Base-by-base conservation (phyloP, 306 rosid species). In the Datisca glomerata region DNA sequence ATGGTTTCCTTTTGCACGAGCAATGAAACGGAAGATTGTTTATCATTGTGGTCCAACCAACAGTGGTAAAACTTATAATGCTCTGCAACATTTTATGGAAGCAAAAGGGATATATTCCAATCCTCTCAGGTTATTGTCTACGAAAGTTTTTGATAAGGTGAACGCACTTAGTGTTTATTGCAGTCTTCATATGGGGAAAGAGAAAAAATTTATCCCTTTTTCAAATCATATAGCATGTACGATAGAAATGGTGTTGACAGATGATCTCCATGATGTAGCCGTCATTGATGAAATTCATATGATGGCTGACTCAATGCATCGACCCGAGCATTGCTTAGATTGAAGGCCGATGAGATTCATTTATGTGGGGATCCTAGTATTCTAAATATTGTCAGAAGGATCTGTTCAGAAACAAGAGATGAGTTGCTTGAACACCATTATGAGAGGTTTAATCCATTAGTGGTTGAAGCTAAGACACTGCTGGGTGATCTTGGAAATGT, bases 41-140 rank as follows among this genome's bases (percentile, higher is more conserved):
- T 87, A 83, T 64, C 97, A 87, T 42, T 83, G 93, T 48, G 97
- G 97, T 19, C 97, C 97, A 7, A 87, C 94, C n/a, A 87, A 82
- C 51, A 87, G 97, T 43, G 94, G 94, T 46, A 87, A 87, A 45
- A 87, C 94, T 1, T 87, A 79, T 61, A 87, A 87, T 63, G 96
- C 94, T 43, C 57, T 87, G 70, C 94, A 82, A 21, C 61, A 80
- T 27, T 87, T 71, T 68, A 87, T 82, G 93, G 94, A 76, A 56
- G 93, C 94, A 1, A 63, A 44, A 40, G 96, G 93, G n/a, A 41
- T 82, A 51, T 87, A 87, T 70, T 87, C 93, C 29, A 71, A 94
- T 60, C 94, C 94, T 14, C 92, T 86, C 8, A 70, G 94, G 54
- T 65, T 86, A 57, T 57, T 73, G 68, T 94, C 96, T 21, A 82